Evolutionary conservation across 257 asterid genomes (phyloP), one percentile per base, ranked within the genome.

Genomic region (Primulina eburnea): DNA sequence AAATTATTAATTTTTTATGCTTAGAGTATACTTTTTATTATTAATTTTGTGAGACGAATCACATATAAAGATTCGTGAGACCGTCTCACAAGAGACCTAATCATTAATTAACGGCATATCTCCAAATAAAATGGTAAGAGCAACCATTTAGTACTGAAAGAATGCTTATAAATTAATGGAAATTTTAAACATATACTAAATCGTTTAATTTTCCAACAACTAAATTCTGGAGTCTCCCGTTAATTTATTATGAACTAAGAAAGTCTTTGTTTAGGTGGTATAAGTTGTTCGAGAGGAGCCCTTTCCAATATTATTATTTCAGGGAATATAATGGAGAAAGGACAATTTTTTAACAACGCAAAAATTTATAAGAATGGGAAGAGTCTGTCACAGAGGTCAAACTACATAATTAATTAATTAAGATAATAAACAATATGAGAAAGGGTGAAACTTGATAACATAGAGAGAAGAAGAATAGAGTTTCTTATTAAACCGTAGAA

Each of bases 221-320:
- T 43, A 5, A 14, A 17, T 50, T 50, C 21, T 50, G 21, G 21
- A 50, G 57, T 50, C 57, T 50, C 57, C 57, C 57, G 17, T 50
- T 50, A 50, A 64, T 72, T 52, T 53, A 75, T 70, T 29, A 64
- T 62, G 77, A 71, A 73, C 73, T 57, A 75, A 34, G 29, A 78
- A 83, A 83, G 88, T 83, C 85, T 60, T 73, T 64, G 83, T 81
- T 81, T 84, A 84, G 89, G 89, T 84, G 74, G 77, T 84, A 77
- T 77, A 73, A 75, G 57, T 37, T 73, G 74, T 75, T 65, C 62
- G 80, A 81, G 34, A 37, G 62, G 69, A 70, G 38, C 74, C 67
- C 28, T 78, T 82, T 78, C 50, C 80, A 68, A 74, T 63, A 53
- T 68, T 68, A 53, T 68, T 68, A 72, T 76, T 79, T 79, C 82